Evolutionary conservation across 2,329 filamentous ascomycete species (phyloP), one percentile per base, ranked within the genome.

Genomic region (Endocalyx cinctus): DNA sequence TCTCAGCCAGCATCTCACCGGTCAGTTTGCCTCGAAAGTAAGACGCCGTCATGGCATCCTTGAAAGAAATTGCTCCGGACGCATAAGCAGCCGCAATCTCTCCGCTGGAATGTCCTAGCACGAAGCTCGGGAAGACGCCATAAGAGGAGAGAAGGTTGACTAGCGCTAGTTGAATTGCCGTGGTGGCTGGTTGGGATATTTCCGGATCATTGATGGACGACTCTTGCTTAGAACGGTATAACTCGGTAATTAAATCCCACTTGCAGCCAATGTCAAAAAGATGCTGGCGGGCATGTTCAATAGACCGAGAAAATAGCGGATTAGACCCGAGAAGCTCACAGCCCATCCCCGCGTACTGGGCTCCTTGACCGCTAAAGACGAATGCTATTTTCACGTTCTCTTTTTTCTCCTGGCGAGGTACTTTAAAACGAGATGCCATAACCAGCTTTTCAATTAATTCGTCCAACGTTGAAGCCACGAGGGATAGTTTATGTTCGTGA

Each of bases 121-220:
- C 53, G 7, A 39, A 38, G 6, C 36, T 17, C 5, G 55, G 54
- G 5, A 20, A 29, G 8, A 60, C 33, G 7, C 43, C 46, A 39
- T 52, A 58, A 15, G 42, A 37, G 16, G 35, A 36, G 28, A 59
- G 46, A 1, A 63, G 41, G 12, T 50, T 42, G 0, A 62, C 45
- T 2, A 66, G 37, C 16, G 42, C 60, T n/a, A 66, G 37, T 35
- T 66, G 63, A 5, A 65, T 18, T 2, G 57, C 55, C 10, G 60
- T 64, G 33, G 57, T 64, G 3, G 55, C 32, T 7, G 62, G 54
- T 32, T 63, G 58, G 19, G 50, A 52, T 29, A 60, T 38, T 22
- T 51, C 43, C 1, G 52, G 42, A 5, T 55, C 47, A 27, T 52
- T 39, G 6, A 60, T 25, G 3, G 40, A 38, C 2, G 52, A 51